Base-by-base conservation (phyloP, 1,139 yeast genomes). In the Zhuliangozyma blackwelliae region DNA sequence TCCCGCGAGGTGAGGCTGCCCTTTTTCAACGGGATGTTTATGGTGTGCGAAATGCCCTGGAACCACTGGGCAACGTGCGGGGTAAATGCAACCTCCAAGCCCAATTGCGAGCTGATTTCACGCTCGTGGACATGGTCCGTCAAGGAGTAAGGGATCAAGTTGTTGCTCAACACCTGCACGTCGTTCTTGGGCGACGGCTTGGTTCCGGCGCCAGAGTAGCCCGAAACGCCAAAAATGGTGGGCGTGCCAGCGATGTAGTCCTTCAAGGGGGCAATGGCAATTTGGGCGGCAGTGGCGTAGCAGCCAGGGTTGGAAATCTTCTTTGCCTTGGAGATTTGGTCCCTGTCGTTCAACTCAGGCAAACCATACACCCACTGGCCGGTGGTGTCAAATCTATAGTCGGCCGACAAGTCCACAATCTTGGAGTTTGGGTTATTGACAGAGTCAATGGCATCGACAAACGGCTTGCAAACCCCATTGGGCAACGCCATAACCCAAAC, bases 21-120 rank as follows among this genome's bases (percentile, higher is more conserved):
- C 45, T 72, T 69, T 53, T 79, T 81, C 54, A 92, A 76, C 37
- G 98, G 98, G 43, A 92, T 86, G 37, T 88, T 82, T 43, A 92
- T 83, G 21, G 99, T 92, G 56, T 85, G 87, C 2, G 96, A 74
- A 50, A 92, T 92, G 50, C 99, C 98, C 66, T 92, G 97, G 79
- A 94, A 92, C 98, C 98, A 92, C 61, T 86, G 95, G 2, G 97
- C 98, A 41, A 92, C 98, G 55, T 92, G 98, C 20, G 99, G 98
- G 50, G 86, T 80, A 61, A 92, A 92, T 3, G 96, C 92, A 38
- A 92, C 90, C 28, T 79, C 77, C 34, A 69, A 64, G 5, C 94
- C 95, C 44, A 92, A 72, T 52, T 84, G 94, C 25, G 72, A 59
- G 32, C 96, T 84, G 47, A 94, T 84, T 65, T 92, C 99, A 43